Evolutionary conservation across 2,329 filamentous ascomycete genomes (phyloP).

Genomic region (Trichoderma lentiforme): DNA sequence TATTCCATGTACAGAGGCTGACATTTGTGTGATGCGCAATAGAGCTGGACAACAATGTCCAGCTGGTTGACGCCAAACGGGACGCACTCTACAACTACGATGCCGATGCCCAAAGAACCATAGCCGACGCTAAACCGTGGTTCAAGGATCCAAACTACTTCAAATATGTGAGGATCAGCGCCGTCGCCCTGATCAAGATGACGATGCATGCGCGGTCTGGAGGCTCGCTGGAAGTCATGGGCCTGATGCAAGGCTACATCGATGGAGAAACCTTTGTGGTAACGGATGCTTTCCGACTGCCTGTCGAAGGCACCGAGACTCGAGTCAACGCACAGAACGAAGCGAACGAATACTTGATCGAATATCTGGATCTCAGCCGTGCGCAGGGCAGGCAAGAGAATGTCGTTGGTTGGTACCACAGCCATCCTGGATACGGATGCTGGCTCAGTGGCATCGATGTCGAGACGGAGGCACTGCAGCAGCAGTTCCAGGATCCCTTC

Average conservation of each 20-base stretch:
- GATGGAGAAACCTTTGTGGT: slow-evolving; percentile 82
- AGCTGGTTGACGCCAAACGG: slow-evolving; percentile 78
- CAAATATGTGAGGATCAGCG: slow-evolving; percentile 88
- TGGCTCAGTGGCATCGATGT: slow-evolving; percentile 98
- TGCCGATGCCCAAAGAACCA: slow-evolving; percentile 61
- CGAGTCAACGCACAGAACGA: slow-evolving; percentile 94
- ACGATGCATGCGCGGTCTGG: slow-evolving; percentile 98
- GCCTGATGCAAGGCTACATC: slow-evolving; percentile 94
- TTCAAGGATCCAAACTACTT: slow-evolving; percentile 77
- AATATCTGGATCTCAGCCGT: slow-evolving; percentile 73
- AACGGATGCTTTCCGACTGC: slow-evolving; percentile 88
- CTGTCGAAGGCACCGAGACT: slow-evolving; percentile 97
- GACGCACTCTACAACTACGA: slow-evolving; percentile 92
- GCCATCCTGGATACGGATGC: slow-evolving; percentile 94
- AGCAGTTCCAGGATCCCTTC: slow-evolving; percentile 84
- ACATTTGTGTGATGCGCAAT: background rate
- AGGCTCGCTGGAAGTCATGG: slow-evolving; percentile 92
- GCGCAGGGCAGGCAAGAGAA: slow-evolving; percentile 81
- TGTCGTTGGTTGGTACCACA: slow-evolving; percentile 97
- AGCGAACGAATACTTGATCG: slow-evolving; percentile 94
- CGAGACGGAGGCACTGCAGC: slow-evolving; percentile 79
- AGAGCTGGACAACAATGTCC: slow-evolving; percentile 87
- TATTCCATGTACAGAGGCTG: background rate
- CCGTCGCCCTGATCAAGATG: slow-evolving; percentile 95
- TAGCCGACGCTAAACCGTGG: slow-evolving; percentile 70